Evolutionary conservation across 768 basidiomycete species (phyloP).

Genomic region (Inosperma sp.): DNA sequence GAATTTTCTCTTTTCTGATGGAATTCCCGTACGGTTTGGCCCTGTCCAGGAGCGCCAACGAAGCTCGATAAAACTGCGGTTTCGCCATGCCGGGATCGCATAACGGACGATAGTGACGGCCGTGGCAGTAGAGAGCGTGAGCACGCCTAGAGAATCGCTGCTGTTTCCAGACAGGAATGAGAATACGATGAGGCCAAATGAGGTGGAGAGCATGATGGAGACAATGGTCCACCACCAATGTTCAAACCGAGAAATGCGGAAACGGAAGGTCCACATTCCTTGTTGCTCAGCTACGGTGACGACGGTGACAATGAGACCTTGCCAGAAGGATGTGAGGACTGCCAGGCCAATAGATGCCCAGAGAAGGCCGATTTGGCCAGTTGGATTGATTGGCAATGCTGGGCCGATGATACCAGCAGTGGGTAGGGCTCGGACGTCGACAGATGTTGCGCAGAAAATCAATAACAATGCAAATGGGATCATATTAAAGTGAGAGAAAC

Average conservation of each 20-base stretch:
- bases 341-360: constrained; percentile 12
- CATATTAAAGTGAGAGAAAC: too few species aligned
- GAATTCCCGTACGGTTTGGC: constrained; percentile 10
- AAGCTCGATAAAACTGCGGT: constrained; percentile 6
- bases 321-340: constrained; percentile 10
- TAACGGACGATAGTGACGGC: constrained; percentile 12
- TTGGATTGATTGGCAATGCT: neutral
- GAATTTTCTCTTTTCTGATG: neutral
- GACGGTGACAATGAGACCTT: constrained; percentile 10
- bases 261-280: constrained; percentile 16
- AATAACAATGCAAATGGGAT: neutral
- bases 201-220: constrained; percentile 10
- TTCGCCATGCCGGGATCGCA: constrained; percentile 14
- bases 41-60: constrained; percentile 15
- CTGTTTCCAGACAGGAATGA: constrained; percentile 15
- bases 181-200: constrained; percentile 11
- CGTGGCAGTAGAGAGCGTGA: constrained; percentile 13
- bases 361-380: constrained; percentile 9
- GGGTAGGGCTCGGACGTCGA: neutral
- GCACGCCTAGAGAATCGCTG: constrained; percentile 10
- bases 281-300: constrained; percentile 13
- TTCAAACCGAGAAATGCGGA: constrained; percentile 14
- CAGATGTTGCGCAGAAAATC: neutral
- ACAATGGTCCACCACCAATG: constrained; percentile 14
- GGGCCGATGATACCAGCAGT: constrained; percentile 2